Percentiles rank a stretch among this genome's conserved stretches.
phyloP scores from a whole-genome alignment of 1,284 basidiomycete genomes.

The Lignosus rhinocerotis region DNA sequence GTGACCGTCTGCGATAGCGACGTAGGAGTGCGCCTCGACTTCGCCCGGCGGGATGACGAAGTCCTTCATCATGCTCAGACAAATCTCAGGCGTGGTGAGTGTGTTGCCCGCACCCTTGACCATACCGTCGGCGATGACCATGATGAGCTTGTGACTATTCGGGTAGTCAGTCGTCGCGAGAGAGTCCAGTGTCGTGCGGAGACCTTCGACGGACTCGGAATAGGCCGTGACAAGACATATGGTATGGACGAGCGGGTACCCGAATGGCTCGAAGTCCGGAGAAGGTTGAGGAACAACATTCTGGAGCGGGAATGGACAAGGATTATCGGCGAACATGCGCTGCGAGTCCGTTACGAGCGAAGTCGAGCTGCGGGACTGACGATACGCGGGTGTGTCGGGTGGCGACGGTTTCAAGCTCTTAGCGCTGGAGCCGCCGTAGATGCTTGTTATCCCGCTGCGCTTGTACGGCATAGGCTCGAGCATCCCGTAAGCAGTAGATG shows the following conservation, averaged over 20 bases:
- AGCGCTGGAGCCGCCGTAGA: constrained; percentile 53
- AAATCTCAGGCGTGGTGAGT: constrained; percentile 92
- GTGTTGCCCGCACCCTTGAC: constrained; percentile 93
- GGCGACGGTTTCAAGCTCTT: constrained; percentile 56
- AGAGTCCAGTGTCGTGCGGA: constrained; percentile 96
- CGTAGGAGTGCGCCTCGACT: constrained; percentile 94
- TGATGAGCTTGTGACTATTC: constrained; percentile 94
- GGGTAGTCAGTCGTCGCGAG: constrained; percentile 98
- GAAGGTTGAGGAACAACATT: constrained; percentile 94
- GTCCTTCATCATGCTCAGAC: constrained; percentile 97
- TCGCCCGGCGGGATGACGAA: constrained; percentile 83
- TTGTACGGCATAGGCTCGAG: constrained; percentile 65
- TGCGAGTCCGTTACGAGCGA: constrained; percentile 58
- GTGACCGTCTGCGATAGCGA: constrained; percentile 98
- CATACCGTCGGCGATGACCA: constrained; percentile 98
- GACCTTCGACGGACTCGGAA: constrained; percentile 95
- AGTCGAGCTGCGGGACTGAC: constrained; percentile 81
- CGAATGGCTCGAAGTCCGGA: constrained; percentile 91
- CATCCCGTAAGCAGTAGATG: constrained; percentile 76
- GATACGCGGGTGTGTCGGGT: constrained; percentile 75
- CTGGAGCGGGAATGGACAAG: constrained; percentile 89
- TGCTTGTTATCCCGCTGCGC: constrained; percentile 46
- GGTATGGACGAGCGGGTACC: constrained; percentile 92
- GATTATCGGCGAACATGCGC: constrained; percentile 57
- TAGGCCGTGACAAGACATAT: constrained; percentile 99